Percentiles rank a stretch among this genome's conserved stretches.
Evolutionary conservation across 2,329 filamentous ascomycete genomes (phyloP).

Genomic region (Orbilia javanica): DNA sequence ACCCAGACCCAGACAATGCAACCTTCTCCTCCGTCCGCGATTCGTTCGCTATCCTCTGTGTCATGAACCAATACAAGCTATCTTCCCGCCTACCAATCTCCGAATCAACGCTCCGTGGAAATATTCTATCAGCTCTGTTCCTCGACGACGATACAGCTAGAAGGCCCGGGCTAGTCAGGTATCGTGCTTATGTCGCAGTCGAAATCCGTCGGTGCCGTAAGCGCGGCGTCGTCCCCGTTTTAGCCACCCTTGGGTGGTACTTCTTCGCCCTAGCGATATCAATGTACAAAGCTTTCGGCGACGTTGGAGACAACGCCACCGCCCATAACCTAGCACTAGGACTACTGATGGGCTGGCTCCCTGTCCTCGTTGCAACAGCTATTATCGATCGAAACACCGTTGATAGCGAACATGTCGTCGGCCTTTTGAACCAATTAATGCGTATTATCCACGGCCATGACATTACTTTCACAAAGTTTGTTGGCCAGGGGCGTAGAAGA

Average conservation of each 20-base stretch:
- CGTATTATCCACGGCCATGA: slow-evolving; percentile 60
- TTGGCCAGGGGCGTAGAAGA: slow-evolving; percentile 65
- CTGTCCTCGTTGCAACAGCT: slow-evolving; percentile 66
- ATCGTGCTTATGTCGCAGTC: slow-evolving; percentile 64
- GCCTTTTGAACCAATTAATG: slow-evolving; percentile 66
- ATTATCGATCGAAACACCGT: slow-evolving; percentile 68
- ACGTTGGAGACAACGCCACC: slow-evolving; percentile 65
- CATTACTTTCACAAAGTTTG: slow-evolving; percentile 65
- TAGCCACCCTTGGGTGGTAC: slow-evolving; percentile 67
- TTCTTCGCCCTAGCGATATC: slow-evolving; percentile 63
- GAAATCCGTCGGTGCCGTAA: slow-evolving; percentile 66
- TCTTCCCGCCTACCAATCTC: slow-evolving; percentile 41
- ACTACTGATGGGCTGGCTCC: slow-evolving; percentile 67
- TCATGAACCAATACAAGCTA: slow-evolving; percentile 67
- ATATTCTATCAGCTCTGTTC: slow-evolving; percentile 60
- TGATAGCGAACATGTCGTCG: slow-evolving; percentile 65
- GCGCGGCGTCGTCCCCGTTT: slow-evolving; percentile 65
- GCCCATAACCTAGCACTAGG: slow-evolving; percentile 68
- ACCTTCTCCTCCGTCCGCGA: slow-evolving; percentile 62
- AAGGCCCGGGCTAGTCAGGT: slow-evolving; percentile 61
- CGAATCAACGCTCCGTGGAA: slow-evolving; percentile 52
- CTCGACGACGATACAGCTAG: slow-evolving; percentile 34
- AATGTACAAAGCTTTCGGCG: slow-evolving; percentile 62
- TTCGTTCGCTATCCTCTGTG: slow-evolving; percentile 67
- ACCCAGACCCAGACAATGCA: slow-evolving; percentile 31